Conservation (phyloP, 345 rosid genomes). For the Schrenkiella parvula region DNA sequence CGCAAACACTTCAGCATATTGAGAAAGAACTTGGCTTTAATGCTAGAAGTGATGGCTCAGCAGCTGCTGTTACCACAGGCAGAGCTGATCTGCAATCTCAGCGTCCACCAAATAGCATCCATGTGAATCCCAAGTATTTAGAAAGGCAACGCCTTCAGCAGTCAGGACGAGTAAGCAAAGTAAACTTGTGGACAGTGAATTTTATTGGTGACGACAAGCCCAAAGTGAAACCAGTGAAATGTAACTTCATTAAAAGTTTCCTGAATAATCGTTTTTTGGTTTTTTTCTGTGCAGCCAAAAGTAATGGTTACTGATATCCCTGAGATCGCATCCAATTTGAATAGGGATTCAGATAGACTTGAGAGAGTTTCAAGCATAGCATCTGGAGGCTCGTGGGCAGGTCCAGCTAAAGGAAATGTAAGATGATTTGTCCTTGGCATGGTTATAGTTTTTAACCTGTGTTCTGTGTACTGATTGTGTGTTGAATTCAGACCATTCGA, state of each 20-base stretch:
- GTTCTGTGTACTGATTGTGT: conserved; percentile 17
- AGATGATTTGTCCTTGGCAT: conserved; percentile 21
- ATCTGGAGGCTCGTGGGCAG: conserved; percentile 55
- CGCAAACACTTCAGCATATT: conserved; percentile 63
- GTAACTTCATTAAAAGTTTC: background rate
- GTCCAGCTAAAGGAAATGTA: conserved; percentile 61
- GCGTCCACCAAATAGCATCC: conserved; percentile 86
- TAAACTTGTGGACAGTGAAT: conserved; percentile 1
- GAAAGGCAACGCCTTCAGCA: conserved; percentile 94
- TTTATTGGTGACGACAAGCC: background rate
- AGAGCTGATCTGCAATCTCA: conserved; percentile 67
- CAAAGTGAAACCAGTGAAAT: background rate
- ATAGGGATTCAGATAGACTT: conserved; percentile 32
- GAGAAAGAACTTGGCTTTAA: conserved; percentile 90
- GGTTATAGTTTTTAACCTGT: background rate
- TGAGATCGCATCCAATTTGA: conserved; percentile 19
- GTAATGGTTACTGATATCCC: conserved; percentile 29
- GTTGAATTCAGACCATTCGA: conserved; percentile 42
- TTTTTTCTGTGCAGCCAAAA: conserved; percentile 24
- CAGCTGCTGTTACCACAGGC: conserved; percentile 49
- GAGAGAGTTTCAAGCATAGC: conserved; percentile 52
- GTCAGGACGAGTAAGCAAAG: conserved; percentile 60
- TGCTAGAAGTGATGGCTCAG: conserved; percentile 62
- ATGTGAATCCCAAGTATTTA: conserved; percentile 93
- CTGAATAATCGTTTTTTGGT: background rate